phyloP scores from a whole-genome alignment of 2,329 filamentous ascomycete species.

The Hawksworthiomyces lignivorus region DNA sequence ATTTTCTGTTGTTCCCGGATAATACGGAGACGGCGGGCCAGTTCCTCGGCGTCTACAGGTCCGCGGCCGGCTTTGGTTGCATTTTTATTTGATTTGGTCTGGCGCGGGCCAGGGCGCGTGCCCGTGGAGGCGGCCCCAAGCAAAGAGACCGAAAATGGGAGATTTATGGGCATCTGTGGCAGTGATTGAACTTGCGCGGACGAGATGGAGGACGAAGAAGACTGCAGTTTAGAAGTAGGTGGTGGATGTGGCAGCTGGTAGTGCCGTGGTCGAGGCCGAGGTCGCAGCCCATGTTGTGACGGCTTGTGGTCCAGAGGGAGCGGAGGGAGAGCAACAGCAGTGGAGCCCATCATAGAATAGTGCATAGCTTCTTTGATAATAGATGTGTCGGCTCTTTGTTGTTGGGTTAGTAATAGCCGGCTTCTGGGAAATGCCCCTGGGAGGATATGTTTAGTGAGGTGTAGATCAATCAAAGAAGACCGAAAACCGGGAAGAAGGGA shows the following conservation, averaged over 20 bases:
- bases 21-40: conserved; percentile 42
- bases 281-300: background rate
- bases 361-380: conserved; percentile 2
- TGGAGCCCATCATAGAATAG: conserved; percentile 3
- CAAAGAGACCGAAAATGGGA: too few relatives aligned
- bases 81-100: background rate
- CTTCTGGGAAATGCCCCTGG: too few relatives aligned
- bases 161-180: too few relatives aligned
- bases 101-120: too few relatives aligned
- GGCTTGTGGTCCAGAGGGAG: background rate
- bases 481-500: too few relatives aligned
- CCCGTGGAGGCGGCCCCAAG: too few relatives aligned
- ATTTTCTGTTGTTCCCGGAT: conserved; percentile 43
- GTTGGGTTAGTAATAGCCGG: too few relatives aligned
- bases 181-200: too few relatives aligned
- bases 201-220: conserved; percentile 3
- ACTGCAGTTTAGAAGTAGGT: background rate
- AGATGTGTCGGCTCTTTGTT: too few relatives aligned
- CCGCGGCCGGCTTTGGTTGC: background rate
- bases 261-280: background rate
- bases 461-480: too few relatives aligned
- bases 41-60: conserved; percentile 45
- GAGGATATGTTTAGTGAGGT: too few relatives aligned
- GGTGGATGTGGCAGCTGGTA: background rate
- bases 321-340: conserved; percentile 1